phyloP scores from a whole-genome alignment of 176 grass and related monocot species.

The maize (Zea mays) region DNA sequence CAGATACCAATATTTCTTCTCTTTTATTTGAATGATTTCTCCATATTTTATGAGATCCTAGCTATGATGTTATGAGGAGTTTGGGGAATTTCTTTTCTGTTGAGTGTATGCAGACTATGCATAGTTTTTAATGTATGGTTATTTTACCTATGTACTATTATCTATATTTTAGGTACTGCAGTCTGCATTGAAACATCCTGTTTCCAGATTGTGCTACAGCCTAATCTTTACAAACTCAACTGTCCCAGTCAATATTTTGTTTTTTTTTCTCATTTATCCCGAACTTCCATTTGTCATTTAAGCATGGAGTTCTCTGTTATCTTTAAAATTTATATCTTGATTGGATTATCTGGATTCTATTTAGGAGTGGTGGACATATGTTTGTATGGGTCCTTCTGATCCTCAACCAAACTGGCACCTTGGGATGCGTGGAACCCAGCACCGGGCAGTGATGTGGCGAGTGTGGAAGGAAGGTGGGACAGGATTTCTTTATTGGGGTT shows the following conservation, averaged over 20 bases:
- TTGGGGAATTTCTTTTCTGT: neutral
- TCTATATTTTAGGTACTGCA: constrained; percentile 30
- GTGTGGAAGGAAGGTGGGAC: constrained; percentile 98
- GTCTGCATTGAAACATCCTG: constrained; percentile 14
- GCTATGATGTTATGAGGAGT: neutral
- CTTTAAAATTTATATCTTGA: constrained; percentile 17
- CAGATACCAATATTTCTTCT: neutral
- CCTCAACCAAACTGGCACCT: constrained; percentile 99
- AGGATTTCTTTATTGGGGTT: constrained; percentile 97
- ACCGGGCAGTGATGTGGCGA: constrained; percentile 97
- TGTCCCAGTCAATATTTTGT: constrained; percentile 20
- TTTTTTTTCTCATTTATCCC: constrained; percentile 21
- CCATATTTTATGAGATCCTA: neutral
- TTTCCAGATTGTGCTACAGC: neutral
- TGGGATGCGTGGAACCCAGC: constrained; percentile 96
- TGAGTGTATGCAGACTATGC: neutral
- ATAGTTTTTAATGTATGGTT: constrained; percentile 16
- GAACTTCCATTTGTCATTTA: constrained; percentile 9
- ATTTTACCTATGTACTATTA: neutral
- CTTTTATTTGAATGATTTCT: neutral
- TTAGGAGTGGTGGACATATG: constrained; percentile 99
- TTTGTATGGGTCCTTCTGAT: constrained; percentile 95
- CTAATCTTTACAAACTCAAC: neutral
- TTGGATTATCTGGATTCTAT: constrained; percentile 25
- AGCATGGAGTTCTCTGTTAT: neutral